Conservation (phyloP, 257 asterid genomes). For the Nemophila menziesii region DNA sequence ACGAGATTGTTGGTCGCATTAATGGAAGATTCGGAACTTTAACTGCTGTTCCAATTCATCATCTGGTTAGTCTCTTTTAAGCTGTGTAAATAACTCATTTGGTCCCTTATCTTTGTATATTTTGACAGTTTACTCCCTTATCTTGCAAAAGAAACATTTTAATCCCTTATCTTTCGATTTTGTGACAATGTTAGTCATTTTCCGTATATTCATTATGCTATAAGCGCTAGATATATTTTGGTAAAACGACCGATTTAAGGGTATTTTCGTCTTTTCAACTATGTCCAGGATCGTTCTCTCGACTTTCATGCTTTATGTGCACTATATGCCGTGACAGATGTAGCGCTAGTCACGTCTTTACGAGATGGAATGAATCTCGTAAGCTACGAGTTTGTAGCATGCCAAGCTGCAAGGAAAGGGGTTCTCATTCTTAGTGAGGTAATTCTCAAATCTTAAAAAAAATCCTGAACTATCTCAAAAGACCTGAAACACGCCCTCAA, state of each 20-base stretch:
- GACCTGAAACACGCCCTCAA: no score
- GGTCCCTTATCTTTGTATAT: no score
- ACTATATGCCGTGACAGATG: constrained; percentile 85
- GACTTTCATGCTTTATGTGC: constrained; percentile 89
- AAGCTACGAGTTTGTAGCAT: constrained; percentile 97
- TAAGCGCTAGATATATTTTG: no score
- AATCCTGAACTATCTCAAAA: no score
- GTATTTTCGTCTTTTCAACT: constrained; percentile 6
- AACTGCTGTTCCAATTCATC: constrained; percentile 90
- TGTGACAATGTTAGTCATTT: no score
- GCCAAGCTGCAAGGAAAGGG: constrained; percentile 83
- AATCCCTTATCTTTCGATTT: no score
- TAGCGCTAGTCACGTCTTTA: constrained; percentile 92
- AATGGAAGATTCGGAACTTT: constrained; percentile 91
- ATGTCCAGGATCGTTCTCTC: constrained; percentile 91
- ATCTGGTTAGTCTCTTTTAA: constrained; percentile 71
- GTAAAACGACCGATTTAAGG: no score
- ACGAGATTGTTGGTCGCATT: constrained; percentile 96
- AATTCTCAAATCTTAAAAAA: constrained; percentile 13
- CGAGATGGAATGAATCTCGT: constrained; percentile 99
- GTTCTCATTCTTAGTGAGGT: constrained; percentile 96
- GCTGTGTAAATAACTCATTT: no score
- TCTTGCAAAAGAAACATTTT: no score
- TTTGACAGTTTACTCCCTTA: no score
- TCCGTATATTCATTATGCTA: no score